Conservation (phyloP, 1,284 basidiomycete species). For the Porodaedalea pini region DNA sequence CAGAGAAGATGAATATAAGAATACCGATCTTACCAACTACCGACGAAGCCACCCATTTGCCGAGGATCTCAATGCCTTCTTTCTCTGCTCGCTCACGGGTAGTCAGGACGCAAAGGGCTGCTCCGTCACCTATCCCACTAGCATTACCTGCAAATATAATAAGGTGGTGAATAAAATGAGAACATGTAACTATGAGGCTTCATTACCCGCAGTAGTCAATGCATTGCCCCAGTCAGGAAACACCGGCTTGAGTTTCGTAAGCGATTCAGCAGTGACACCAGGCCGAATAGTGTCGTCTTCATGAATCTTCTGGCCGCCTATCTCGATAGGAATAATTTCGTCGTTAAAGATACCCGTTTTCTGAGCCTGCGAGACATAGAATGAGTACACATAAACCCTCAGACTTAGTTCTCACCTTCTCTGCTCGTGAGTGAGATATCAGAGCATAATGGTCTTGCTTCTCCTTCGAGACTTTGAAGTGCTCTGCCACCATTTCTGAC, state of each 20-base stretch:
- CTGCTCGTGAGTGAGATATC: conserved; percentile 77
- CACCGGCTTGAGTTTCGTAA: conserved; percentile 65
- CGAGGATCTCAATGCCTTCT: conserved; percentile 84
- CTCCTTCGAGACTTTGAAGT: conserved; percentile 69
- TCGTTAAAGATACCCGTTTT: conserved; percentile 65
- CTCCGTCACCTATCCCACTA: conserved; percentile 93
- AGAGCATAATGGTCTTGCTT: conserved; percentile 82
- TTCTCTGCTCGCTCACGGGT: conserved; percentile 80
- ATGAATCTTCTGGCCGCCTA: conserved; percentile 53
- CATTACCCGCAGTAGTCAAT: conserved; percentile 61
- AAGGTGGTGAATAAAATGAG: neutral
- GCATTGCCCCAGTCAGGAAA: conserved; percentile 77
- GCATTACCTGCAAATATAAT: conserved; percentile 70
- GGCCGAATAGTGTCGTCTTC: conserved; percentile 81
- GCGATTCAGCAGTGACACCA: conserved; percentile 68
- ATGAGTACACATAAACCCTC: conserved; percentile 5
- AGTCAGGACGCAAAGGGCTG: conserved; percentile 85
- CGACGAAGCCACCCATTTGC: conserved; percentile 81
- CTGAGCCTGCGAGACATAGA: conserved; percentile 46
- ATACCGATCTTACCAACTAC: conserved; percentile 63
- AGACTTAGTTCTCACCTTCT: conserved; percentile 40
- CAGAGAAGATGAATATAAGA: neutral
- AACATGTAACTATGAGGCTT: neutral
- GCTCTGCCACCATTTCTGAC: conserved; percentile 72
- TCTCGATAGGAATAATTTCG: conserved; percentile 77